Base-by-base conservation (phyloP, 225 moss, liverwort and hornwort genomes). In the Pseudoscleropodium purum region DNA sequence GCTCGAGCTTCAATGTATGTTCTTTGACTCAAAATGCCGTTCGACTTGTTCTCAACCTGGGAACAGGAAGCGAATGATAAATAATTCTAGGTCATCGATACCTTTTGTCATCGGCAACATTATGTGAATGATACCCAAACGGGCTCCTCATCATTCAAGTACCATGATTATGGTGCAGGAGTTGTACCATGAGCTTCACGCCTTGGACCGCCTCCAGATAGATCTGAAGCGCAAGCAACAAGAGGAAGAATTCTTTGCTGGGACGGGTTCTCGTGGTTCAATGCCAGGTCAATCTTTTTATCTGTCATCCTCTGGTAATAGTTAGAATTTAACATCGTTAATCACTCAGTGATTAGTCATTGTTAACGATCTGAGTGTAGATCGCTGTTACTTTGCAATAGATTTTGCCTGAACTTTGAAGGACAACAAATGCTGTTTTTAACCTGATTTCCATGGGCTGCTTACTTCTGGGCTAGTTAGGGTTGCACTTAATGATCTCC, bases 181-280 rank as follows among this genome's bases (percentile, higher is more conserved):
- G 78, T 93, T 96, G 86, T 95, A 95, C 87, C 96, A 95, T 86
- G 94, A 94, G 75, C 92, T 96, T 90, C 95, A 96, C 87, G 86
- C 95, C 39, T 85, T 96, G 86, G 96, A 96, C 89, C 92, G 96
- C 88, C 94, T 94, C 89, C 90, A 93, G 90, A 90, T 92, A 88
- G 96, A 96, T 82, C 89, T 96, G 88, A 95, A 93, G 77, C 94
- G 96, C 88, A 96, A 95, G 91, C 91, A 91, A 91, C 93, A 94
- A 79, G 96, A 96, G 81, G 96, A 96, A 81, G 96, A 94, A 72
- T 84, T 92, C 61, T 93, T 89, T 82, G 89, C 92, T 81, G 92
- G 89, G 84, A 86, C 92, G 64, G 85, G 62, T 82, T 88, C 89
- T 87, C 95, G 94, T 88, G 91, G 95, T 79, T 91, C 72, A 81